Percentiles rank a stretch among this genome's conserved stretches.
Evolutionary conservation across 306 rosid genomes (phyloP).

Genomic region (Inga laurina): DNA sequence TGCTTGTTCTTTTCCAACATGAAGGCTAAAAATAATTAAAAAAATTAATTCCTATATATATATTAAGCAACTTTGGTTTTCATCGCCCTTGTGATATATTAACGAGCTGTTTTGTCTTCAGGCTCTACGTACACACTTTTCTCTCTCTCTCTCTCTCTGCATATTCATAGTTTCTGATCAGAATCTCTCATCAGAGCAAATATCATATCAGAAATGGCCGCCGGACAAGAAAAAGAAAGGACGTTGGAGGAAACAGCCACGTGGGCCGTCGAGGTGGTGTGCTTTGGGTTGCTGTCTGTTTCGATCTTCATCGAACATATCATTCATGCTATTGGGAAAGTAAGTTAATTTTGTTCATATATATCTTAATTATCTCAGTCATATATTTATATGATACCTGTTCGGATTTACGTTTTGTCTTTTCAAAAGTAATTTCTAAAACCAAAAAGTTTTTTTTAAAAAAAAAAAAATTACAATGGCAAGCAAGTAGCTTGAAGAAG

Average conservation of each 20-base stretch:
- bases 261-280: slow-evolving; percentile 22
- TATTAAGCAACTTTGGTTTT: too few relatives aligned
- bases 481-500: too few relatives aligned
- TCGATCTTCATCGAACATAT: slow-evolving; percentile 63
- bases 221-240: not conserved
- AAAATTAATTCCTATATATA: not conserved
- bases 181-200: not conserved
- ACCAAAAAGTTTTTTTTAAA: too few relatives aligned
- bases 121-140: not conserved
- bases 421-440: too few relatives aligned
- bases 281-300: slow-evolving; percentile 56
- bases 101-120: not conserved
- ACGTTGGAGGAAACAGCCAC: not conserved
- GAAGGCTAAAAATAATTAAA: not conserved
- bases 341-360: not conserved
- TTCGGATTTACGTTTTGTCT: too few relatives aligned
- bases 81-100: not conserved
- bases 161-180: not conserved
- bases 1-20: not conserved
- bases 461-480: too few relatives aligned
- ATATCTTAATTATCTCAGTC: not conserved
- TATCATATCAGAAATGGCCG: not conserved
- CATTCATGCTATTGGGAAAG: slow-evolving; percentile 57
- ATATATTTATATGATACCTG: too few relatives aligned
- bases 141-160: not conserved